Base-by-base conservation (phyloP, 169 alveolate species). In the Neospora caninum region DNA sequence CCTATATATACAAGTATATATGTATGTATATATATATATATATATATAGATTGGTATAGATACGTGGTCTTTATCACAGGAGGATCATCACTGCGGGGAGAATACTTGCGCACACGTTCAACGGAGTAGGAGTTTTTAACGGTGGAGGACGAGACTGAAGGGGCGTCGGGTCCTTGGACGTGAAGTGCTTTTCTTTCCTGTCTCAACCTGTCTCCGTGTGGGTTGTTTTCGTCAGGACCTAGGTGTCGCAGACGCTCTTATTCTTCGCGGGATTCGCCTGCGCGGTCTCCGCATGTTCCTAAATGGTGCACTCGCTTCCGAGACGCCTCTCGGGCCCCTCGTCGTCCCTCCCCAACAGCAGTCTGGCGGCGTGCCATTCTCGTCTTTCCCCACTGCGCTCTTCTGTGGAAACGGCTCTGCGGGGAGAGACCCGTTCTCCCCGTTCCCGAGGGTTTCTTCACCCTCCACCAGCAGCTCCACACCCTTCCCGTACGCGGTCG, bases 401-500 rank as follows among this genome's bases (percentile, higher is more conserved):
- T 16, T 36, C 27, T 31, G 49, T 10, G 84, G 39, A n/a, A 7
- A 6, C 39, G 84, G 43, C 27, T 18, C 84, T n/a, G 84, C 45
- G 42, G 84, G 43, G 39, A 18, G 25, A 16, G 34, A 25, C 10
- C 80, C 80, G 41, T 69, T 69, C n/a, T 36, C 73, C 29, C 94
- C 94, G 20, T n/a, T 25, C 4, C 88, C 94, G 22, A 9, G 80
- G 6, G 36, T 4, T 9, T 16, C 45, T 22, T 18, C 39, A 0
- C 27, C 13, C 45, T 78, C 91, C 36, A 64, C 89, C 94, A 91
- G 94, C 94, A 91, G 94, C 91, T 34, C 45, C 86, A 92, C 87
- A 22, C 94, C 94, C 70, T 92, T 80, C 39, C 91, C 94, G 70
- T 92, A 80, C 86, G 41, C 91, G 22, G 91, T 92, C 87, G 82